Evolutionary conservation across 106 monocot species (phyloP), one percentile per base, ranked within the genome.

Genomic region (Dioscorea alata): DNA sequence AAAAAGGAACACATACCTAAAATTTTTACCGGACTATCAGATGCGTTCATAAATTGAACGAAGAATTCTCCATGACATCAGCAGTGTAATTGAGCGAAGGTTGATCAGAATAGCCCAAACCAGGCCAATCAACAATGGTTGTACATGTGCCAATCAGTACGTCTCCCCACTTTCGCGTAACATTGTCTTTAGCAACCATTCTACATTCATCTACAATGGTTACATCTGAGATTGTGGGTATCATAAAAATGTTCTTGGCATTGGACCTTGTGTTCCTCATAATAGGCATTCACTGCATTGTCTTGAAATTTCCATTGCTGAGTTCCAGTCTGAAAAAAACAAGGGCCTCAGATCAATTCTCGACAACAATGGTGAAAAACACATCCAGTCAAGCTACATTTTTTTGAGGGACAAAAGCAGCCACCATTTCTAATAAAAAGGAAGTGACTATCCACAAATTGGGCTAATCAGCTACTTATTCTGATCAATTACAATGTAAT

Each of bases 81-180:
- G 86, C 89, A 86, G 80, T 89, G 69, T 97, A 97, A 68, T 97
- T 75, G 2, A 97, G 69, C 16, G 82, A 79, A 22, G 92, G 92
- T 59, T 92, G 77, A 57, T 97, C 96, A 12, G 96, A 97, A 73
- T 80, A 92, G 17, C 96, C 92, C 65, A 97, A 80, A 60, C 96
- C 96, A 49, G 96, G 96, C 96, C 96, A 97, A 71, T 97, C 96
- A 57, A 92, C 96, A 50, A 97, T 92, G 48, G 86, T 84, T 74
- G n/a, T n/a, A n/a, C n/a, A 84, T 84, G 64, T 71, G 84, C 75
- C 86, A 92, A 24, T 72, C 74, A 18, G n/a, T n/a, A n/a, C n/a
- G 63, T 61, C 49, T 79, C 71, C 35, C 89, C 89, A n/a, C 75
- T 76, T 66, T 58, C 76, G 72, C 56, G 59, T 61, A 25, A 97